Conservation (phyloP, 768 basidiomycete species). For the Naganishia randhawae region DNA sequence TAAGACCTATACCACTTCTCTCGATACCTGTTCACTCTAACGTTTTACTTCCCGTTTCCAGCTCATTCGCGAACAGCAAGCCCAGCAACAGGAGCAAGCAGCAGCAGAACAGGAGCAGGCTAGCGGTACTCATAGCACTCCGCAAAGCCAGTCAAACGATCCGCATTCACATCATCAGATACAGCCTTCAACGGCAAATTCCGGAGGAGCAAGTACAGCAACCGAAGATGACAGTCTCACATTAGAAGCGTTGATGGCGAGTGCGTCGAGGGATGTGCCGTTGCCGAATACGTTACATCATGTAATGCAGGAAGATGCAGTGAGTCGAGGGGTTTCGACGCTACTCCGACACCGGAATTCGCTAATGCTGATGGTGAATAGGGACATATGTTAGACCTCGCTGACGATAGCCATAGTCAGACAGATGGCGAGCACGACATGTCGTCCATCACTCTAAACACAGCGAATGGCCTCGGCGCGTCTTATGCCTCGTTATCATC, state of each 20-base stretch:
- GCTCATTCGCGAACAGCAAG: slow-evolving; percentile 18
- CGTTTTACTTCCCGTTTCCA: background rate
- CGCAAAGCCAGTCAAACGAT: background rate
- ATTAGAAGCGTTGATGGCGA: slow-evolving; percentile 10
- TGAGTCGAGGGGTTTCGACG: background rate
- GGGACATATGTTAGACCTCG: background rate
- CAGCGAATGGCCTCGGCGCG: background rate
- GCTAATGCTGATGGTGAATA: background rate
- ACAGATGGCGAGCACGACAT: slow-evolving; percentile 4
- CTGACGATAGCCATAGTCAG: background rate
- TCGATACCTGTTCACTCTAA: too few species aligned
- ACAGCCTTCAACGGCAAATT: background rate
- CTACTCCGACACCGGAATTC: background rate
- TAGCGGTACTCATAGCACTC: background rate
- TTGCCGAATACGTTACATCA: slow-evolving; percentile 1
- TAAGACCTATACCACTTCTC: background rate
- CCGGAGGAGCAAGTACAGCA: background rate
- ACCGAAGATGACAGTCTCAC: background rate
- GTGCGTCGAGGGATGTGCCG: slow-evolving; percentile 12
- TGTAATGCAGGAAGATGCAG: background rate
- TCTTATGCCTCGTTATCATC: background rate
- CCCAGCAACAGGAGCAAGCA: background rate
- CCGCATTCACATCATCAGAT: background rate
- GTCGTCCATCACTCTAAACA: background rate
- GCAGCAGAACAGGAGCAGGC: background rate